Conservation (phyloP, 345 rosid species). For the Turritis glabra region DNA sequence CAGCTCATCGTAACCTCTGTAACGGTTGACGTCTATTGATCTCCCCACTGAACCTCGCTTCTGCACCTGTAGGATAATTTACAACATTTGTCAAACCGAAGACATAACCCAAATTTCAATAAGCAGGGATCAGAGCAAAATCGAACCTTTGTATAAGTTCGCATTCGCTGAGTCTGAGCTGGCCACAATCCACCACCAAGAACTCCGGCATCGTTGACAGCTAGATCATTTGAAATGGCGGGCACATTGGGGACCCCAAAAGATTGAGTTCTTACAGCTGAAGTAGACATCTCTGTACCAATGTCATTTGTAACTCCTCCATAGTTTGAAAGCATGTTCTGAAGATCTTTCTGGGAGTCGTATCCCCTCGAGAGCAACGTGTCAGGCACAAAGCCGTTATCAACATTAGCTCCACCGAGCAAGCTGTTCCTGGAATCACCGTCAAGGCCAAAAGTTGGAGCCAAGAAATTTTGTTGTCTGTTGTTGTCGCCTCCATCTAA, state of each 20-base stretch:
- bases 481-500: conserved; percentile 58
- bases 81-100: conserved; percentile 4
- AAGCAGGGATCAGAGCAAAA: conserved; percentile 6
- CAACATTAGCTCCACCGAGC: conserved; percentile 62
- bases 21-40: conserved; percentile 93
- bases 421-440: conserved; percentile 68
- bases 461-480: conserved; percentile 70
- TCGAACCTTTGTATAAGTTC: conserved; percentile 92
- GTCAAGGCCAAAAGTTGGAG: conserved; percentile 76
- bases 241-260: conserved; percentile 85
- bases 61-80: conserved; percentile 61
- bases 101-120: not conserved
- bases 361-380: conserved; percentile 77
- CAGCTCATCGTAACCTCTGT: conserved; percentile 76
- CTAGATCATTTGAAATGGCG: conserved; percentile 71
- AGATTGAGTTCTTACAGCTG: conserved; percentile 87
- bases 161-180: conserved; percentile 82
- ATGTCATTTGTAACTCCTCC: conserved; percentile 76
- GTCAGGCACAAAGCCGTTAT: conserved; percentile 68
- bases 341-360: conserved; percentile 95
- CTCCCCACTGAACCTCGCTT: conserved; percentile 98
- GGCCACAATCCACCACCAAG: conserved; percentile 81
- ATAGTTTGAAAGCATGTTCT: conserved; percentile 82
- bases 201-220: conserved; percentile 75
- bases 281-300: conserved; percentile 87